phyloP scores from a whole-genome alignment of 2,329 filamentous ascomycete genomes.

The Monilinia fructigena region DNA sequence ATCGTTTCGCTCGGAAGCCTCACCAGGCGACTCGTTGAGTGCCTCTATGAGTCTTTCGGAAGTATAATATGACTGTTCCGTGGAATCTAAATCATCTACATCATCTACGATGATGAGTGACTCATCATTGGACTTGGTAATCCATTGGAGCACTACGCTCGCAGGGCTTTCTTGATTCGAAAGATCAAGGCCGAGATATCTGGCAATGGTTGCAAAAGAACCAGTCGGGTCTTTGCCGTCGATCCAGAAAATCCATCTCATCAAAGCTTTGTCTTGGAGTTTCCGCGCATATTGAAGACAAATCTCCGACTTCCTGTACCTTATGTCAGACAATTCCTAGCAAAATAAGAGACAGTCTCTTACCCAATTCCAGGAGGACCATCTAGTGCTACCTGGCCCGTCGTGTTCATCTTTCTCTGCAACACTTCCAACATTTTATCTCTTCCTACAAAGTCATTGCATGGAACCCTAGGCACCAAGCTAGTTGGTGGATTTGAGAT shows the following conservation, averaged over 20 bases:
- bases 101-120: conserved; percentile 3
- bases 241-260: conserved; percentile 4
- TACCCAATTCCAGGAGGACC: neutral
- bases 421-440: neutral
- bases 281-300: conserved; percentile 9
- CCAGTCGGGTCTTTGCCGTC: neutral
- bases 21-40: neutral
- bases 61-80: neutral
- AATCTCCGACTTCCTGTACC: neutral
- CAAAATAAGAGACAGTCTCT: neutral
- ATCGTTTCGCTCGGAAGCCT: neutral
- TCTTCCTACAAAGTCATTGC: neutral
- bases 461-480: neutral
- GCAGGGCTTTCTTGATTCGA: conserved; percentile 3
- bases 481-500: neutral
- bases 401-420: neutral
- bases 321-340: neutral
- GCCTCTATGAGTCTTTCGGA: neutral
- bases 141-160: neutral
- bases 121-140: neutral
- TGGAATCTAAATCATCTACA: neutral
- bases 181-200: conserved; percentile 4
- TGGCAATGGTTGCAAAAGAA: neutral
- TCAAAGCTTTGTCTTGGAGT: neutral
- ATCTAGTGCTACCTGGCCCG: neutral